A percentile compares a stretch with the other conserved stretches of the same genome.
phyloP scores from a whole-genome alignment of 2,329 filamentous ascomycete species.

The Ascocoryne sarcoides region DNA sequence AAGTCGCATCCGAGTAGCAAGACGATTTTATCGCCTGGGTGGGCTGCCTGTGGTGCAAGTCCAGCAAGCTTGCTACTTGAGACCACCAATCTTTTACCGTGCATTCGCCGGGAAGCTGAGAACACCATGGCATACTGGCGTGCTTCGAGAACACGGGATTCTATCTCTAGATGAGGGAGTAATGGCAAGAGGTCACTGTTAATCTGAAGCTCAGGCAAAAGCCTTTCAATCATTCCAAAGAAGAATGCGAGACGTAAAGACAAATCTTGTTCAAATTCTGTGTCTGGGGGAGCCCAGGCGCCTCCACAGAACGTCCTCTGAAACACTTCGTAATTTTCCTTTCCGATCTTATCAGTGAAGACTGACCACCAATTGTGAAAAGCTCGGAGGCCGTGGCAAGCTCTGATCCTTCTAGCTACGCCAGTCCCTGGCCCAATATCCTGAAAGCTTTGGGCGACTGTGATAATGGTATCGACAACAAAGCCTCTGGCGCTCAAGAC shows the following conservation, averaged over 20 bases:
- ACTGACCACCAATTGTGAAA: constrained; percentile 10
- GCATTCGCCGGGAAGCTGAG: constrained; percentile 8
- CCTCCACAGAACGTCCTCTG: too few relatives aligned
- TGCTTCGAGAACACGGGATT: constrained; percentile 1
- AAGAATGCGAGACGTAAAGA: too few relatives aligned
- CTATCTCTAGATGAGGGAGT: too few relatives aligned
- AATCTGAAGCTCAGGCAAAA: too few relatives aligned
- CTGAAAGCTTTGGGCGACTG: constrained; percentile 1
- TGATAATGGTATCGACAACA: constrained; percentile 5
- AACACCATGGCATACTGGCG: constrained; percentile 4
- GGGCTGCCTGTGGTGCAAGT: constrained; percentile 5
- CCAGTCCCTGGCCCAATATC: constrained; percentile 1
- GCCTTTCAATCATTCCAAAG: too few relatives aligned
- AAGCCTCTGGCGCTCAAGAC: constrained; percentile 7
- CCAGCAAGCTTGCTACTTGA: constrained; percentile 2
- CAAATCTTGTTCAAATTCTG: too few relatives aligned
- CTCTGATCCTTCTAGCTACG: too few relatives aligned
- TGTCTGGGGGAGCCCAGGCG: too few relatives aligned
- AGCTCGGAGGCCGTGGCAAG: too few relatives aligned
- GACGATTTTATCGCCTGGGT: not conserved
- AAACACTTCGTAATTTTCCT: too few relatives aligned
- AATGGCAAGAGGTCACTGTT: too few relatives aligned
- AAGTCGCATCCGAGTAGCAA: not conserved
- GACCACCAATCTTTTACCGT: constrained; percentile 7
- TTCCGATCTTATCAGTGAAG: constrained; percentile 1